Base-by-base conservation (phyloP, 1,284 basidiomycete genomes). In the Waitea zeae region DNA sequence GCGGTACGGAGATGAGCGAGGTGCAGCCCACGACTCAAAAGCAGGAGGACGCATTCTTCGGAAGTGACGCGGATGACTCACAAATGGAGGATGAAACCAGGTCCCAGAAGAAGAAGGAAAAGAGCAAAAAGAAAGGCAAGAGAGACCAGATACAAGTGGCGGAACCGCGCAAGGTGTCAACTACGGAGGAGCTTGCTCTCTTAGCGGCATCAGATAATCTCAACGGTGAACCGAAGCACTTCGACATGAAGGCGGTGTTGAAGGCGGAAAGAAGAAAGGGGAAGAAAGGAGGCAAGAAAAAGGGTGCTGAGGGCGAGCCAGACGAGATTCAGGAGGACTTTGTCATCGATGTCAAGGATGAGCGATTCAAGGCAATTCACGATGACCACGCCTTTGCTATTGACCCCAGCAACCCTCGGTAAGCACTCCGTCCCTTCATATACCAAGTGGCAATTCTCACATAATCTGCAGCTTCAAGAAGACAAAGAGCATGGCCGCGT, bases 321-420 rank as follows among this genome's bases (percentile, higher is more conserved):
- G 57, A 66, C 33, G 78, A 81, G 42, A 50, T 67, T 12, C 80
- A 81, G 52, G 68, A 76, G 37, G 73, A 83, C 38, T 97, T 97
- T 57, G 56, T 64, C 33, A 75, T 98, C 45, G 67, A 99, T 49
- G 73, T 88, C 38, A 70, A 73, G 45, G 95, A 99, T 49, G 70
- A 80, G 3, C 77, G 95, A 18, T 98, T 98, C 65, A 70, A 71
- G 44, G 79, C 70, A 7, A 49, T 97, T 32, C 80, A 90, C 50
- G 84, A 96, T 43, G 84, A 98, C 49, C 76, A 89, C 46, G 70
- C 77, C 30, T 98, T 87, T 48, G 92, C 93, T 0, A 88, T 99
- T 45, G 95, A 98, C 53, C 93, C 95, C 14, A 87, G 76, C 33
- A 87, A 97, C 58, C 88, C 93, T 50, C 82, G 77, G 89, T 92